Evolutionary conservation across 768 basidiomycete species (phyloP).

Genomic region (Dentipellis sp.): DNA sequence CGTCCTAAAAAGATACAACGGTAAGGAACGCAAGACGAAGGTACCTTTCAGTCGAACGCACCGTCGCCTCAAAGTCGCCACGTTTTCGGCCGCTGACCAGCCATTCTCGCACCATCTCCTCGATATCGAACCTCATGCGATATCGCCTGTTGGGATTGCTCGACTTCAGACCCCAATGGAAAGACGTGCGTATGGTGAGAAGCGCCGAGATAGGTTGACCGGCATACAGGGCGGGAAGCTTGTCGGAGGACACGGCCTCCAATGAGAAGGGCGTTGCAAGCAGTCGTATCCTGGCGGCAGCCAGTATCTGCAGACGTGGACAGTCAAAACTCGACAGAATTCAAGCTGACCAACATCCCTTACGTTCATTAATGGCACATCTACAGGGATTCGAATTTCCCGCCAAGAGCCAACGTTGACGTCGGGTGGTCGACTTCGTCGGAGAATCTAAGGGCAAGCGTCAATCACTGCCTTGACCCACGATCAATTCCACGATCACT

Average conservation of each 20-base stretch:
- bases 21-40: no score
- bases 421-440: constrained; percentile 30
- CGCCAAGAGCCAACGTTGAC: constrained; percentile 44
- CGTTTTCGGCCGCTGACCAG: constrained; percentile 82
- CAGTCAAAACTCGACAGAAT: background rate
- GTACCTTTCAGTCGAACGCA: constrained; percentile 17
- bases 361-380: constrained; percentile 75
- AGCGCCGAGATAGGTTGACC: constrained; percentile 77
- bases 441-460: constrained; percentile 22
- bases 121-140: constrained; percentile 69
- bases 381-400: constrained; percentile 75
- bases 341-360: constrained; percentile 19
- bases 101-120: constrained; percentile 80
- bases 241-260: constrained; percentile 13
- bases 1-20: constrained; percentile 38
- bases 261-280: constrained; percentile 34
- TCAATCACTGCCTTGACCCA: background rate
- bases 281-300: constrained; percentile 45
- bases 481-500: constrained; percentile 14
- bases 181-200: constrained; percentile 60
- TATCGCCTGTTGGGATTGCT: constrained; percentile 34
- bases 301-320: constrained; percentile 43
- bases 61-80: constrained; percentile 72
- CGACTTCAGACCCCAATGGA: constrained; percentile 59
- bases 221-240: constrained; percentile 47